Evolutionary conservation across 768 basidiomycete genomes (phyloP), one percentile per base, ranked within the genome.

Genomic region (Tulasnella sp.): DNA sequence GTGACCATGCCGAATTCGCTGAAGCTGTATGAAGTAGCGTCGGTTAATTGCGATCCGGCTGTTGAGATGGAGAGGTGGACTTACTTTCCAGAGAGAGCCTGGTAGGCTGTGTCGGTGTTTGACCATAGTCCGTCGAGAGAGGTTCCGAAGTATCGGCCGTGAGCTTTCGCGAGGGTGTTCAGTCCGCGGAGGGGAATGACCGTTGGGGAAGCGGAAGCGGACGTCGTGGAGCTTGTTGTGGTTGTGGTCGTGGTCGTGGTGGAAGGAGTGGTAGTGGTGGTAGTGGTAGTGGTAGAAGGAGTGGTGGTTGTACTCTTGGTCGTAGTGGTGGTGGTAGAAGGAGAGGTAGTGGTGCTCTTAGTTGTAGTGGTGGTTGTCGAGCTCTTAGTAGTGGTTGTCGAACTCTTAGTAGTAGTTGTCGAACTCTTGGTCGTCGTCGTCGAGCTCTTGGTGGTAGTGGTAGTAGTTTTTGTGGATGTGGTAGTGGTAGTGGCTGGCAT

Each of bases 121-220:
- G 34, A 37, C 67, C 67, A 69, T 8, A 73, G 41, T 41, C 47
- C 67, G 34, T 73, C 72, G 36, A 35, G 17, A 19, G 72, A 70
- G 22, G 72, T 73, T 16, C 72, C 72, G 39, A 73, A 73, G 59
- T 73, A 73, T 22, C 72, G 69, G n/a, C 67, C 67, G 8, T 73
- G 34, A n/a, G 72, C 72, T 12, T 64, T 47, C 34, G 72, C 72
- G 17, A 73, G 72, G 11, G 36, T 9, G 67, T 73, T 52, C 6
- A 73, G 68, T 26, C 62, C 47, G 7, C 52, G 40, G n/a, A 73
- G 68, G 1, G 40, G 71, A 59, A 65, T 65, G 16, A 39, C 62
- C 22, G 37, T 47, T n/a, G 52, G 11, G 14, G 62, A 69, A 63
- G 67, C 16, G n/a, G 62, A 69, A 5, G 35, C 68, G 3, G 36